Conservation (phyloP, 306 rosid species). For the apple (Malus domestica) region ASM211411v1 NC_041794.1:5855501-5856000, state of each 20-base stretch:
- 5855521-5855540: constrained; percentile 72
- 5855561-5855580: constrained; percentile 96
- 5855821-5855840: background rate
- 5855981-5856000: constrained; percentile 99
- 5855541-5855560: constrained; percentile 90
- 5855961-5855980: constrained; percentile 90
- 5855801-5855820: background rate
- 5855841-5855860: background rate
- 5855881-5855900: background rate
- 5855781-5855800: background rate
- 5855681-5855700: no score
- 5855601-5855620: constrained; percentile 97
- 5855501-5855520: background rate
- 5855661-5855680: no score
- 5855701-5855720: no score
- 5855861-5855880: background rate
- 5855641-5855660: background rate
- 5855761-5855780: no score
- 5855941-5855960: constrained; percentile 98
- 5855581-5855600: constrained; percentile 86
- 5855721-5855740: no score
- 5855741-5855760: no score
- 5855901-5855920: constrained; percentile 72
- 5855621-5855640: constrained; percentile 56
- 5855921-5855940: constrained; percentile 99